Percentiles rank a stretch among this genome's conserved stretches.
phyloP scores from a whole-genome alignment of 176 grass and related monocot genomes.

The Metroxylon sagu region DNA sequence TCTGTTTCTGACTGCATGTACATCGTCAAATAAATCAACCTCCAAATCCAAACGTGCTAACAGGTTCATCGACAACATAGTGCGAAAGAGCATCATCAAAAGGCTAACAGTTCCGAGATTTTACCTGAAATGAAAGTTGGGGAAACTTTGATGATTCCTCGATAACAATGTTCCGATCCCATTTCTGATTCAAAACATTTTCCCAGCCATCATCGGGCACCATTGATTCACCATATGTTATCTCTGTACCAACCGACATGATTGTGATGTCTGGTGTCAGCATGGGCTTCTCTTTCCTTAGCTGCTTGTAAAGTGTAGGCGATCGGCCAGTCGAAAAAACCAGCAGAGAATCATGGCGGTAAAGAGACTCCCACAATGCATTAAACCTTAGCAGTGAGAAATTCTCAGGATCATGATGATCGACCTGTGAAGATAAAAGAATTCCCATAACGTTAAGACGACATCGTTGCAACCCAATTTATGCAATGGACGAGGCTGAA shows the following conservation, averaged over 20 bases:
- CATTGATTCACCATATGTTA: conserved; percentile 81
- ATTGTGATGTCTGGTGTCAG: conserved; percentile 84
- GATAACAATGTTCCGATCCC: conserved; percentile 69
- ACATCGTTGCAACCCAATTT: no score
- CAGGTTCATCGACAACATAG: no score
- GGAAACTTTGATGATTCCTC: conserved; percentile 61
- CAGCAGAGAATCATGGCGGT: conserved; percentile 58
- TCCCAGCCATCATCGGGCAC: conserved; percentile 72
- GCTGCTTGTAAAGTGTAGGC: conserved; percentile 52
- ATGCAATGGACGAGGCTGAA: background rate
- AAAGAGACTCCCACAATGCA: conserved; percentile 62
- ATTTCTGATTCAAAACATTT: conserved; percentile 48
- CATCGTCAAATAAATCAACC: background rate
- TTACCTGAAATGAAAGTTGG: conserved; percentile 67
- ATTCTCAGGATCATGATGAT: conserved; percentile 64
- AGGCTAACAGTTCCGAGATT: conserved; percentile 3
- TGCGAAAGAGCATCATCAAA: conserved; percentile 5
- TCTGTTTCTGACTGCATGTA: conserved; percentile 54
- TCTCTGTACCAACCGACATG: conserved; percentile 91
- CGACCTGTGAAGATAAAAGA: conserved; percentile 40
- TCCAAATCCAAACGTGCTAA: no score
- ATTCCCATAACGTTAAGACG: background rate
- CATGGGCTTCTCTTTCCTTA: conserved; percentile 72
- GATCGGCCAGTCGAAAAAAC: conserved; percentile 88
- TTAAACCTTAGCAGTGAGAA: conserved; percentile 64